phyloP scores from a whole-genome alignment of 2,329 filamentous ascomycete species.

The Alternaria gansuensis region DNA sequence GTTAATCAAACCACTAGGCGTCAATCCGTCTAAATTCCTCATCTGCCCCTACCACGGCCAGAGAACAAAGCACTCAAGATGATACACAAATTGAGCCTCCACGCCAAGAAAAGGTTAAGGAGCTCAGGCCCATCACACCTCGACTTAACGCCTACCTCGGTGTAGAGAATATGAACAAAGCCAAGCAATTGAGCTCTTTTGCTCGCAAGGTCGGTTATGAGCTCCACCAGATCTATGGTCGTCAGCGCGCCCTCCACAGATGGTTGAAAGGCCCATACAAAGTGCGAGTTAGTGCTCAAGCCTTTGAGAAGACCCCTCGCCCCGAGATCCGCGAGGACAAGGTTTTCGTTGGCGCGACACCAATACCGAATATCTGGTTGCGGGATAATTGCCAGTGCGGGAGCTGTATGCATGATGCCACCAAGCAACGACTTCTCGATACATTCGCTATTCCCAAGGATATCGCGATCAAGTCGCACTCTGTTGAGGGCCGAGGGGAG shows the following conservation, averaged over 20 bases:
- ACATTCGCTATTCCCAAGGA: conserved; percentile 64
- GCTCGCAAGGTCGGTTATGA: neutral
- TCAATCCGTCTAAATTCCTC: conserved; percentile 4
- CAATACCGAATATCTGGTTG: conserved; percentile 47
- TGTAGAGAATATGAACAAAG: conserved; percentile 1
- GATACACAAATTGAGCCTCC: neutral
- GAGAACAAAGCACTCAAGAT: conserved; percentile 1
- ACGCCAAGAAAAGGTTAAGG: neutral
- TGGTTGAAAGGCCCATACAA: conserved; percentile 1
- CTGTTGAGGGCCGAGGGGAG: conserved; percentile 10
- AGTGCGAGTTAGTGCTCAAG: neutral
- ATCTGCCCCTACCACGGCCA: neutral
- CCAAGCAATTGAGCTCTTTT: neutral
- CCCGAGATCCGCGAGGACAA: conserved; percentile 8
- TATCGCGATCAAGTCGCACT: conserved; percentile 35
- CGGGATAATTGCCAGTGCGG: conserved; percentile 76
- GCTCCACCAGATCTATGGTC: conserved; percentile 1
- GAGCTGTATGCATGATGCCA: conserved; percentile 73
- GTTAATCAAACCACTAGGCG: neutral
- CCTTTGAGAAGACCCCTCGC: neutral
- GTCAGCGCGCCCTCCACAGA: neutral
- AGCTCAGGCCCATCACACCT: neutral
- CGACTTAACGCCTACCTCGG: neutral
- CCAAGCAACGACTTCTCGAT: conserved; percentile 73
- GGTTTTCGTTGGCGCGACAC: conserved; percentile 7